Percentiles rank a stretch among this genome's conserved stretches.
phyloP scores from a whole-genome alignment of 2,329 filamentous ascomycete genomes.

The Hymenoscyphus scutula region DNA sequence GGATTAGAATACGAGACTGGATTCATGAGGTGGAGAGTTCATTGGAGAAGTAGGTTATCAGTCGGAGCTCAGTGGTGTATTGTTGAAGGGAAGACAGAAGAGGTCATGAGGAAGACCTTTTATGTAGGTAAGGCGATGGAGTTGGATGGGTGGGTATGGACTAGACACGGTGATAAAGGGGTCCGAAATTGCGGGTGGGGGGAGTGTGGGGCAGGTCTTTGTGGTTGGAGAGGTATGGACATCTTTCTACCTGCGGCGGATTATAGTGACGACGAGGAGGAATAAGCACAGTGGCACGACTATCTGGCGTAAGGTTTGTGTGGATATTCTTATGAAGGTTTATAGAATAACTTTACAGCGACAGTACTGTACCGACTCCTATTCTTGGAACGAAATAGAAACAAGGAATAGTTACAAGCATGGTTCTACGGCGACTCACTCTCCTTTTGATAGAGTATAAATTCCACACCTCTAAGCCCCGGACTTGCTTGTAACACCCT shows the following conservation, averaged over 20 bases:
- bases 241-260: background rate
- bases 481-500: no score
- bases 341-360: background rate
- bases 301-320: background rate
- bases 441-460: no score
- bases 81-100: background rate
- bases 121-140: background rate
- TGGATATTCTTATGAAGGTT: background rate
- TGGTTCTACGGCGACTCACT: no score
- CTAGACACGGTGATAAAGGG: background rate
- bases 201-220: background rate
- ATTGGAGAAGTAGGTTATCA: background rate
- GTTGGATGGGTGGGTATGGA: background rate
- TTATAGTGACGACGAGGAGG: no score
- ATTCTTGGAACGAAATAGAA: no score
- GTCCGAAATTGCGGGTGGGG: background rate
- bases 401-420: no score
- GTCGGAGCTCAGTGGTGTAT: background rate
- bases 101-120: background rate
- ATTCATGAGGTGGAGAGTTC: background rate
- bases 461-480: no score
- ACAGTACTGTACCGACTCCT: background rate
- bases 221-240: background rate
- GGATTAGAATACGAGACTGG: background rate
- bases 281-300: background rate